Conservation (phyloP, 768 basidiomycete genomes). For the Amanita muscaria region DNA sequence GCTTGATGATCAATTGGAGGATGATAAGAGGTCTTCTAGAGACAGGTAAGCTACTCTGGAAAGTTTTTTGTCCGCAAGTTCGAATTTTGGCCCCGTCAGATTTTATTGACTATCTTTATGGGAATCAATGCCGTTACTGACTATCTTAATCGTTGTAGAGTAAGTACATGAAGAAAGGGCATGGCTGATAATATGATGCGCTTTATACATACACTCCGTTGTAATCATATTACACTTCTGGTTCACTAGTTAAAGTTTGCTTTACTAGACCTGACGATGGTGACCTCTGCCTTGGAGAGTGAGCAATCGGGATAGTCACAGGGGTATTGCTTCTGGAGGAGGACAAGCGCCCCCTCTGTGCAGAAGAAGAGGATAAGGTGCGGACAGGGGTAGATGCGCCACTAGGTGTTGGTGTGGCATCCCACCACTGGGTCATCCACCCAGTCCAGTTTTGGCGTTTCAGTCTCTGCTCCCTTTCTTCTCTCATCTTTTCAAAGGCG, state of each 20-base stretch:
- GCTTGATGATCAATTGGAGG: constrained; percentile 42
- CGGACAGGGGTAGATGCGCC: constrained; percentile 5
- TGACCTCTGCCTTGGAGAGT: constrained; percentile 3
- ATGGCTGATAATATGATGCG: too few species aligned
- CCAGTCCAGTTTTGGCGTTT: constrained; percentile 24
- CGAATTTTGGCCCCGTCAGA: too few species aligned
- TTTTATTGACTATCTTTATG: too few species aligned
- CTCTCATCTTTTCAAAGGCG: constrained; percentile 74
- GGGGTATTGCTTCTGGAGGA: constrained; percentile 9
- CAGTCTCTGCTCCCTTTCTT: constrained; percentile 44
- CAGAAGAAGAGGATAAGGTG: constrained; percentile 1
- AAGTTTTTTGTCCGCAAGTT: too few species aligned
- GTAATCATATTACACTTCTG: neutral
- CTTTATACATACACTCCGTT: too few species aligned
- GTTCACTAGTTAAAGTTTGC: neutral
- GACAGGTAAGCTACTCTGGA: too few species aligned
- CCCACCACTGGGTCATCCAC: constrained; percentile 14
- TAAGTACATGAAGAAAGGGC: too few species aligned
- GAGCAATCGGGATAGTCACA: neutral
- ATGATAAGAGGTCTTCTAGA: too few species aligned
- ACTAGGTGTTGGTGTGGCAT: neutral
- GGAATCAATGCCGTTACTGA: too few species aligned
- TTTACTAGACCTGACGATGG: constrained; percentile 3
- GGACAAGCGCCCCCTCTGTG: constrained; percentile 2
- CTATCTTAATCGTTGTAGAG: too few species aligned